phyloP scores from a whole-genome alignment of 345 rosid genomes.

The Hypericum androsaemum region DNA sequence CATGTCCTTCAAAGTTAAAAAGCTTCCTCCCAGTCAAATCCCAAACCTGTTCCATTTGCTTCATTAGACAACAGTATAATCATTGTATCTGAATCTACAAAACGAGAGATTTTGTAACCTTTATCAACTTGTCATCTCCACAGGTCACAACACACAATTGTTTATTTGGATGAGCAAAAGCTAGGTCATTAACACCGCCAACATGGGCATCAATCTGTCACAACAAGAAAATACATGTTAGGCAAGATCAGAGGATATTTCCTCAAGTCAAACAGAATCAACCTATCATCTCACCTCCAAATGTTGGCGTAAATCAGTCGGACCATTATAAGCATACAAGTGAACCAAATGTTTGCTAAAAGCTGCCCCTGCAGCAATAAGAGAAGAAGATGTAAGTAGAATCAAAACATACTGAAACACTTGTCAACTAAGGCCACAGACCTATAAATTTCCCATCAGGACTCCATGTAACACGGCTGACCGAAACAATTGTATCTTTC shows the following conservation, averaged over 20 bases:
- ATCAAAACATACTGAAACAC: too few relatives aligned
- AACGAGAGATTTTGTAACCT: slow-evolving; percentile 19
- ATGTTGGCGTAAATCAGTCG: slow-evolving; percentile 36
- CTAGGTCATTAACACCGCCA: slow-evolving; percentile 53
- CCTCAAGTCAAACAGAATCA: neutral
- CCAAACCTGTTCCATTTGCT: slow-evolving; percentile 31
- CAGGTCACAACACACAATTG: slow-evolving; percentile 48
- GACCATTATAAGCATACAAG: slow-evolving; percentile 46
- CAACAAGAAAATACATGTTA: slow-evolving; percentile 2
- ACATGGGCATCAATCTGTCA: slow-evolving; percentile 53
- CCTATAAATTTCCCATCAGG: too few relatives aligned
- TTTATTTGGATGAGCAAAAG: slow-evolving; percentile 48
- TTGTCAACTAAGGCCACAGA: too few relatives aligned
- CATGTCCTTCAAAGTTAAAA: slow-evolving; percentile 41
- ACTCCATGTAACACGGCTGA: too few relatives aligned
- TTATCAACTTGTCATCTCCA: slow-evolving; percentile 57
- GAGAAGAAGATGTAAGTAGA: too few relatives aligned
- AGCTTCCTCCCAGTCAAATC: slow-evolving; percentile 32
- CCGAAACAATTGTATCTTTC: too few relatives aligned
- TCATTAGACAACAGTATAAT: neutral
- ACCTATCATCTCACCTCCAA: slow-evolving; percentile 32
- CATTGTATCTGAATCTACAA: neutral
- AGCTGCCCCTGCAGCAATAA: slow-evolving; percentile 45
- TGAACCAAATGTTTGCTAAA: slow-evolving; percentile 77
- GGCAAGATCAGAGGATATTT: neutral